phyloP scores from a whole-genome alignment of 208 protist species.

The Trypanosomatidae sp. region DNA sequence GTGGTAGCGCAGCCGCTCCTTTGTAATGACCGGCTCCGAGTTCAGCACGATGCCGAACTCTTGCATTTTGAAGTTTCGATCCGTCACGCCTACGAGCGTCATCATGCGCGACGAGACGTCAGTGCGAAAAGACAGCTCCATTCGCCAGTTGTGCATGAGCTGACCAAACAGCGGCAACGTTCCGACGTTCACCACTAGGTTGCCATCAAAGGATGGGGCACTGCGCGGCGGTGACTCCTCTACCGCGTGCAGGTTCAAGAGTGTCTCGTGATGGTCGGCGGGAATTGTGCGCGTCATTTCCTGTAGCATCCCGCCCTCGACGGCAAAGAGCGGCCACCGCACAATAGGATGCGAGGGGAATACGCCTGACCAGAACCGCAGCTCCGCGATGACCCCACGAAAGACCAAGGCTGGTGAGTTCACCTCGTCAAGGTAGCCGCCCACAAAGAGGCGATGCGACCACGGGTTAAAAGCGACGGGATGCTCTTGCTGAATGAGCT shows the following conservation, averaged over 20 bases:
- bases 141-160: constrained; percentile 85
- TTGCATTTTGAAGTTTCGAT: constrained; percentile 84
- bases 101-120: constrained; percentile 70
- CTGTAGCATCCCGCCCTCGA: constrained; percentile 45
- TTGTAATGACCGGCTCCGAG: constrained; percentile 74
- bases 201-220: constrained; percentile 76
- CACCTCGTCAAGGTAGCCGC: constrained; percentile 71
- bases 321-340: constrained; percentile 73
- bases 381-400: constrained; percentile 67
- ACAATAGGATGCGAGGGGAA: constrained; percentile 50
- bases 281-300: constrained; percentile 77
- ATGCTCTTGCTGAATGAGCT: constrained; percentile 86
- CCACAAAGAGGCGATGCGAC: constrained; percentile 86
- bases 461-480: constrained; percentile 87
- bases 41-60: constrained; percentile 88
- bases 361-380: constrained; percentile 72
- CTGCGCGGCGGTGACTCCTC: constrained; percentile 52
- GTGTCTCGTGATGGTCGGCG: constrained; percentile 73
- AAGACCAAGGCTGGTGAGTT: constrained; percentile 67
- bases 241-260: constrained; percentile 51
- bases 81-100: constrained; percentile 81
- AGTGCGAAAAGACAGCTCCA: constrained; percentile 87
- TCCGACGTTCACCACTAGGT: constrained; percentile 78
- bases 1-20: constrained; percentile 83
- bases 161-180: constrained; percentile 74